phyloP scores from a whole-genome alignment of 805 yeast genomes.

The Myxozyma sirexii region DNA sequence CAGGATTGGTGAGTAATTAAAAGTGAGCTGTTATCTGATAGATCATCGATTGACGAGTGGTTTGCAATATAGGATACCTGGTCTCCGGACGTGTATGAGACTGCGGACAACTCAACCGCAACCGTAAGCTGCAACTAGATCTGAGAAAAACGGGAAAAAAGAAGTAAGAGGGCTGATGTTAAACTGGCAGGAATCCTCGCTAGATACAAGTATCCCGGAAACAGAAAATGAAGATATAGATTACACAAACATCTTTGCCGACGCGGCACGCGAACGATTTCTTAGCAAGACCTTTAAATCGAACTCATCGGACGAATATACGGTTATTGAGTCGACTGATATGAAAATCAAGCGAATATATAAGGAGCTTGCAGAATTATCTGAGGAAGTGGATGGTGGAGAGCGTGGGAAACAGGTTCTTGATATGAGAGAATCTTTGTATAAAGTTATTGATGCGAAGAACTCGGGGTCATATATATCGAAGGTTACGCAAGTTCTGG shows the following conservation, averaged over 20 bases:
- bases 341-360: conserved; percentile 20
- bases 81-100: conserved; percentile 33
- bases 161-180: background rate
- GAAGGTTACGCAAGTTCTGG: background rate
- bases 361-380: conserved; percentile 24
- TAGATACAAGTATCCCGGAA: background rate
- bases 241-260: conserved; percentile 22
- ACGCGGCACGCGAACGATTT: conserved; percentile 30
- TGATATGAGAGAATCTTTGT: background rate
- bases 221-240: conserved; percentile 26
- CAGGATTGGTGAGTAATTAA: conserved; percentile 21
- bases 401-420: background rate
- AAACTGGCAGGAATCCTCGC: background rate
- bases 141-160: background rate
- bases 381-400: background rate
- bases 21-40: background rate
- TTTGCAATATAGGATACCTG: conserved; percentile 24
- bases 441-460: background rate
- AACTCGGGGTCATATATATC: background rate
- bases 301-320: background rate
- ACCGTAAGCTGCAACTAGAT: background rate
- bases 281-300: conserved; percentile 14
- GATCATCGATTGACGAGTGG: background rate
- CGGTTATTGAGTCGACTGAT: conserved; percentile 11
- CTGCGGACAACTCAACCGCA: conserved; percentile 8